Percentiles rank a stretch among this genome's conserved stretches.
These are phyloP conservation scores for Fusarium camptoceras DNA, from an alignment of 2,329 filamentous ascomycete species.

Conservation along the genomic window DNA sequence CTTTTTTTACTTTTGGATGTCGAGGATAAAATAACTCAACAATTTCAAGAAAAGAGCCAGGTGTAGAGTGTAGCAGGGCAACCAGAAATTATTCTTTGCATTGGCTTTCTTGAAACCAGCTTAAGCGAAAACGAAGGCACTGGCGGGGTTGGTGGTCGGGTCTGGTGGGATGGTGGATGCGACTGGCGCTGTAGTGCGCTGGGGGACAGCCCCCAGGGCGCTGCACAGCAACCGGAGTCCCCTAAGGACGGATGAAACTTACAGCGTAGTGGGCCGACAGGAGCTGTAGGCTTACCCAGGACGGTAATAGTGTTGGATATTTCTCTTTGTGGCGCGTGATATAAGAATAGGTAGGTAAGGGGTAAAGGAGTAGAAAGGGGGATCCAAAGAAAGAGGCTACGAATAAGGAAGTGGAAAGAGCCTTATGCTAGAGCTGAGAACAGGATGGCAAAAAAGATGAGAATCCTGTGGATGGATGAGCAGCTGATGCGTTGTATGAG, in stretches of 20 bases:
- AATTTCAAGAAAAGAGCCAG: constrained; percentile 9
- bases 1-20: not conserved
- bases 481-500: constrained; percentile 29
- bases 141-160: not conserved
- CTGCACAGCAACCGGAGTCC: constrained; percentile 28
- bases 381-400: constrained; percentile 9
- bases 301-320: constrained; percentile 24
- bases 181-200: constrained; percentile 15
- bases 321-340: constrained; percentile 27
- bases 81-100: constrained; percentile 29
- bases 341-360: constrained; percentile 1
- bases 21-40: not conserved
- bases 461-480: constrained; percentile 5
- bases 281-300: not conserved
- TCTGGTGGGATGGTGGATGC: constrained; percentile 6
- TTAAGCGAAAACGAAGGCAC: constrained; percentile 31
- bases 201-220: constrained; percentile 4
- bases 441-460: constrained; percentile 24
- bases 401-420: constrained; percentile 17
- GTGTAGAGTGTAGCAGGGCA: constrained; percentile 17
- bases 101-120: constrained; percentile 14
- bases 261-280: constrained; percentile 31
- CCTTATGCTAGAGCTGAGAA: constrained; percentile 27
- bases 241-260: constrained; percentile 12
- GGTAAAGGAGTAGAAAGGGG: constrained; percentile 18